Evolutionary conservation across 352 stramenopile species (phyloP).

Genomic region (Globisporangium cylindrosporum): DNA sequence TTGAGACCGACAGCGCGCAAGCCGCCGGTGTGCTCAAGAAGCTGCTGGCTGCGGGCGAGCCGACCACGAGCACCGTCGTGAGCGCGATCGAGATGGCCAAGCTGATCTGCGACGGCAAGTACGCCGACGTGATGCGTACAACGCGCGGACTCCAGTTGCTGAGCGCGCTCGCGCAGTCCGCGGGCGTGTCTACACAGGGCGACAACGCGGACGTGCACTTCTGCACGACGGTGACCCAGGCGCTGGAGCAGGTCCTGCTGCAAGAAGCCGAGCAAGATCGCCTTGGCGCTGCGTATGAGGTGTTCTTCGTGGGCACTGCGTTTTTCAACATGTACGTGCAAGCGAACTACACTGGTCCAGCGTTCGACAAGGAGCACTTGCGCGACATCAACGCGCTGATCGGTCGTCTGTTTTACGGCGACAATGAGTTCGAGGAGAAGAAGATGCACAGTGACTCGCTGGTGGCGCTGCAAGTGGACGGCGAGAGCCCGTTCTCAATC

Average conservation of each 20-base stretch:
- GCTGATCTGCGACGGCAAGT: slow-evolving; percentile 57
- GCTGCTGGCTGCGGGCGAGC: neutral
- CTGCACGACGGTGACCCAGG: slow-evolving; percentile 36
- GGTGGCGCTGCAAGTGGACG: slow-evolving; percentile 70
- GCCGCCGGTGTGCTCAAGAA: slow-evolving; percentile 24
- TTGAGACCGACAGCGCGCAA: slow-evolving; percentile 44
- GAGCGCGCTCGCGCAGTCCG: slow-evolving; percentile 16
- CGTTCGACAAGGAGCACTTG: slow-evolving; percentile 52
- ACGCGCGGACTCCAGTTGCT: slow-evolving; percentile 33
- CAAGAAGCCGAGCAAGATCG: slow-evolving; percentile 28
- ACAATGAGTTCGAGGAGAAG: slow-evolving; percentile 26
- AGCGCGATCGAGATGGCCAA: slow-evolving; percentile 44
- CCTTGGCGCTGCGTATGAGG: slow-evolving; percentile 45
- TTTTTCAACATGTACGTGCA: slow-evolving; percentile 82
- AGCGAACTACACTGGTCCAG: slow-evolving; percentile 78
- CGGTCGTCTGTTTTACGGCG: slow-evolving; percentile 28
- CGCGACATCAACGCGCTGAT: slow-evolving; percentile 43
- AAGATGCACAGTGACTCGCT: slow-evolving; percentile 59
- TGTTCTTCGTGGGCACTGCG: slow-evolving; percentile 56
- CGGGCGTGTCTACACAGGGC: slow-evolving; percentile 15
- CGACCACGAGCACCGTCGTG: slow-evolving; percentile 10
- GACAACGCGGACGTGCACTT: slow-evolving; percentile 37
- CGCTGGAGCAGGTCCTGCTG: slow-evolving; percentile 44
- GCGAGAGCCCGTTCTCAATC: slow-evolving; percentile 76
- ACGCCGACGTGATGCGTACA: slow-evolving; percentile 55